Evolutionary conservation across 1,284 basidiomycete species (phyloP).

Genomic region (Cutaneotrichosporon sp.): DNA sequence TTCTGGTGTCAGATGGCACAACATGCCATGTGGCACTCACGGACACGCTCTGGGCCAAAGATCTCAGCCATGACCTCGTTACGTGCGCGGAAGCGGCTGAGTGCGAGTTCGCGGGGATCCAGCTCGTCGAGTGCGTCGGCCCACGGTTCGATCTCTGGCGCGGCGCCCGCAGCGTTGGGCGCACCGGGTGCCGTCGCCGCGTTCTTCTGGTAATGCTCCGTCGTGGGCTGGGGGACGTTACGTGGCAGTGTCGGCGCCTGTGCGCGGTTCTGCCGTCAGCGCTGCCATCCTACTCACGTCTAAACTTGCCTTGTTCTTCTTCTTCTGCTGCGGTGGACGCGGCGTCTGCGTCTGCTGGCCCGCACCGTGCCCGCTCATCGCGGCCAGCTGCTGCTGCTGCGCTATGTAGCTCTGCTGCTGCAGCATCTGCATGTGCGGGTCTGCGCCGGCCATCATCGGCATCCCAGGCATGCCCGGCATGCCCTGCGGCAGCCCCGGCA

Average conservation of each 20-base stretch:
- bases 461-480: constrained; percentile 1
- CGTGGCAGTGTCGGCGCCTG: not conserved
- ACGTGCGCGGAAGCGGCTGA: constrained; percentile 38
- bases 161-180: not conserved
- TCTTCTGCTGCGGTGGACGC: not conserved
- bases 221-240: constrained; percentile 1
- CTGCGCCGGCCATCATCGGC: constrained; percentile 4
- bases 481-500: constrained; percentile 4
- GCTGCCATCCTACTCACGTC: not conserved
- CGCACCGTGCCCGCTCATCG: not conserved
- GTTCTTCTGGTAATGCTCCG: constrained; percentile 31
- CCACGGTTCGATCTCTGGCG: constrained; percentile 34
- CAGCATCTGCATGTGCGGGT: constrained; percentile 15
- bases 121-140: constrained; percentile 42
- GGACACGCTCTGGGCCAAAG: constrained; percentile 40
- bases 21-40: constrained; percentile 21
- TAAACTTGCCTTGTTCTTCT: constrained; percentile 10
- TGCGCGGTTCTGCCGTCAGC: not conserved
- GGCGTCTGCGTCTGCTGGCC: not conserved
- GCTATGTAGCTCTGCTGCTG: constrained; percentile 13
- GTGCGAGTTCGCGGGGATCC: constrained; percentile 41
- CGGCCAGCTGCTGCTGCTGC: constrained; percentile 21
- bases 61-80: constrained; percentile 42
- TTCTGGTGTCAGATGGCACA: constrained; percentile 5
- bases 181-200: constrained; percentile 18